These are phyloP conservation scores for Basidioascus undulatus DNA, from an alignment of 768 basidiomycete species.

Conservation along the genomic window DNA sequence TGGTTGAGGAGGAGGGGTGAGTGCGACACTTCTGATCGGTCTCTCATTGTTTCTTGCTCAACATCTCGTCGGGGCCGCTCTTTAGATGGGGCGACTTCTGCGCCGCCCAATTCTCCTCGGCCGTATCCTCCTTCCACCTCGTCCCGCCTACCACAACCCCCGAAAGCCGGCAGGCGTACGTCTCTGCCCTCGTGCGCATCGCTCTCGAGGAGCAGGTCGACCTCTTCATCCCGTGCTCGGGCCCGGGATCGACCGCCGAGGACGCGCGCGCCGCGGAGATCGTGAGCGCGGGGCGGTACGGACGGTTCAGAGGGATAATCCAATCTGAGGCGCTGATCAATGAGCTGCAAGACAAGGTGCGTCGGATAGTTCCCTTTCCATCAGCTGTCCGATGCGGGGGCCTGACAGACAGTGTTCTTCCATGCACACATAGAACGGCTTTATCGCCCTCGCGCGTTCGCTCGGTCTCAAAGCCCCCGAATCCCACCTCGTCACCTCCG, in stretches of 20 bases:
- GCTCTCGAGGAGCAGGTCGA: conserved; percentile 12
- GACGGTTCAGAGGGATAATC: conserved; percentile 15
- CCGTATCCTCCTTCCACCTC: conserved; percentile 14
- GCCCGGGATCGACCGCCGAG: conserved; percentile 16
- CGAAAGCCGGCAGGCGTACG: conserved; percentile 10
- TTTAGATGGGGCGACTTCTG: conserved; percentile 16
- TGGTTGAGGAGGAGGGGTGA: conserved; percentile 16
- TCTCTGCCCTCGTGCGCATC: conserved; percentile 11
- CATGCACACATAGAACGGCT: conserved; percentile 10
- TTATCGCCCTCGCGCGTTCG: conserved; percentile 14
- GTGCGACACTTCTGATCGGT: background rate
- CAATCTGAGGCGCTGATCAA: conserved; percentile 16
- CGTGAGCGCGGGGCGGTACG: conserved; percentile 12
- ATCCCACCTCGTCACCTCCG: conserved; percentile 13
- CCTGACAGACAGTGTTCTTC: too few relatives aligned
- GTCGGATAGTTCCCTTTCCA: background rate
- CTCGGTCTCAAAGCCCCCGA: conserved; percentile 14
- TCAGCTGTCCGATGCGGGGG: too few relatives aligned
- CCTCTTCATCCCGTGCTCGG: conserved; percentile 18
- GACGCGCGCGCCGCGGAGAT: conserved; percentile 17
- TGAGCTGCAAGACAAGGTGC: conserved; percentile 16
- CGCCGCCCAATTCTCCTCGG: conserved; percentile 14
- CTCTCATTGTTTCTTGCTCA: too few relatives aligned
- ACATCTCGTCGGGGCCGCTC: background rate
- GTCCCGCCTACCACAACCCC: conserved; percentile 12